Base-by-base conservation (phyloP, 805 yeast species). In the Brettanomyces custersianus region DNA sequence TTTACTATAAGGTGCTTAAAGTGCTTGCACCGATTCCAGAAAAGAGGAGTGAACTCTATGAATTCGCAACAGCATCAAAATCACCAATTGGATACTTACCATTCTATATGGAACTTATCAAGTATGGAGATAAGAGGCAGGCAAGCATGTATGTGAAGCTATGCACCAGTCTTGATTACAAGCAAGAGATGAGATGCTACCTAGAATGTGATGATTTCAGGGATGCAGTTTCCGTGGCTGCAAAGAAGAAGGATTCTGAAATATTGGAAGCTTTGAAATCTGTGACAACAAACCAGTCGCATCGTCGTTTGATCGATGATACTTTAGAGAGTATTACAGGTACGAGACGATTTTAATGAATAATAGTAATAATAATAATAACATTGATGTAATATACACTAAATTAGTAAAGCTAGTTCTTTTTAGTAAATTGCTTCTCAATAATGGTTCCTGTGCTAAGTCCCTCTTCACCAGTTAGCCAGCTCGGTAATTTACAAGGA, bases 391-490 rank as follows among this genome's bases (percentile, higher is more conserved):
- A 22, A 22, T 22, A 22, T 10, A 22, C 25, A 10, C 10, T n/a
- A 22, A 10, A 10, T 22, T 10, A 22, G n/a, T 8, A n/a, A 7
- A n/a, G n/a, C n/a, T 21, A 16, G 5, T 15, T 11, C 13, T 31
- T 38, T 19, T 43, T 45, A 18, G 36, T 37, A 27, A 60, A 62
- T 30, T 43, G 49, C 1, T 72, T 72, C 39, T 68, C 55, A 20
- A 47, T 48, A 4, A 72, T 55, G 0, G 42, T 47, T 0, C 87
- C 87, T 25, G 70, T 60, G 28, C 59, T 57, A 2, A 56, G 46
- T 0, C 82, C 80, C 41, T 77, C 78, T 52, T 82, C 86, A 3
- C 94, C 94, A 4, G 88, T 75, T 22, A 84, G 54, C 88, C 87
- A 84, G 21, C 75, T 70, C 1, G 95, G 94, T 12, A 81, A 57